Percentiles rank a stretch among this genome's conserved stretches.
phyloP scores from a whole-genome alignment of 441 rosid genomes.

The Populus hybrid region DNA sequence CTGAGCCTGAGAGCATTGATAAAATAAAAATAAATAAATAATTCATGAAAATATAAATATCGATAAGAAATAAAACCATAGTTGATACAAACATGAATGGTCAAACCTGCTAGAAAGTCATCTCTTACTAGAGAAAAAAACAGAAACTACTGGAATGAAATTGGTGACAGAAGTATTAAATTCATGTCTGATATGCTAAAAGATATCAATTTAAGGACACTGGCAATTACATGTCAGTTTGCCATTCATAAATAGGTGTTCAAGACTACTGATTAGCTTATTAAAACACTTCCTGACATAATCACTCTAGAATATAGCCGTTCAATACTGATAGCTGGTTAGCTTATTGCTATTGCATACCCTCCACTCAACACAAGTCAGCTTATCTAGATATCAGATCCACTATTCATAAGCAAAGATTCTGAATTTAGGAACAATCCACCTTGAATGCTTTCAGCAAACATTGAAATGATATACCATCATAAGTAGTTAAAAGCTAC shows the following conservation, averaged over 20 bases:
- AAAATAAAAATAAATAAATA: neutral
- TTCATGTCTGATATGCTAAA: neutral
- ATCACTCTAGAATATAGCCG: neutral
- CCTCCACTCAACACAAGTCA: neutral
- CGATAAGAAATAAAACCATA: neutral
- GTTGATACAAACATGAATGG: neutral
- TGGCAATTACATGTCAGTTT: neutral
- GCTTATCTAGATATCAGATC: neutral
- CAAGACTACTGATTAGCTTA: neutral
- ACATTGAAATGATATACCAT: neutral
- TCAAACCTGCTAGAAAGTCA: neutral
- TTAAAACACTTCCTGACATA: neutral
- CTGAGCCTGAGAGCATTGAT: slow-evolving; percentile 52
- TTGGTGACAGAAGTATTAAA: neutral
- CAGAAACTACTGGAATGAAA: neutral
- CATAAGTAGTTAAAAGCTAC: slow-evolving; percentile 31
- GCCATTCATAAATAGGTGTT: neutral
- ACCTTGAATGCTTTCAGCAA: neutral
- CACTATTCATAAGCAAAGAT: neutral
- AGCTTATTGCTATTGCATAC: neutral
- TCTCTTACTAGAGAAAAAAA: neutral
- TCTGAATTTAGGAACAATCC: neutral
- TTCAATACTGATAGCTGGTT: neutral
- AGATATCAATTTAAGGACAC: neutral
- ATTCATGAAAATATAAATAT: neutral